Percentiles rank a stretch among this genome's conserved stretches.
phyloP scores from a whole-genome alignment of 331 rosid species.

The Malus hybrid region DNA sequence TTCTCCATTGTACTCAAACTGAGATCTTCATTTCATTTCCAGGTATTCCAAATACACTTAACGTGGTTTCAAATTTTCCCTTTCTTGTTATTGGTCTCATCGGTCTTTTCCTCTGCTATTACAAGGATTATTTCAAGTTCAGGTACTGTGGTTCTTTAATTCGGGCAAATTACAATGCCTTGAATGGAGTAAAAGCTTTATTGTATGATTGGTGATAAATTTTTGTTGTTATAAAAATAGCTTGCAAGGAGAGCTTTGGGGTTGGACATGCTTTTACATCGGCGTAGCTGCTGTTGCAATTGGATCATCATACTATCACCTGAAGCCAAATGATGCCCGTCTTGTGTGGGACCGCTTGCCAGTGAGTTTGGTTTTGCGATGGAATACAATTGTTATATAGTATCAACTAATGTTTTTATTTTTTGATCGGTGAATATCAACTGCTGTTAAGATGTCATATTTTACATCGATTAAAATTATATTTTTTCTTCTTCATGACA shows the following conservation, averaged over 20 bases:
- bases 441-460: not conserved
- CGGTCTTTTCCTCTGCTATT: slow-evolving; percentile 63
- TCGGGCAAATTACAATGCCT: not conserved
- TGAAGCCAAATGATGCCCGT: slow-evolving; percentile 69
- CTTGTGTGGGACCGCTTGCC: slow-evolving; percentile 97
- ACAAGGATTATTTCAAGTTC: slow-evolving; percentile 55
- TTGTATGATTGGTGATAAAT: slow-evolving; percentile 3
- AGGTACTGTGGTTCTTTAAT: slow-evolving; percentile 36
- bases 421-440: not conserved
- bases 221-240: slow-evolving; percentile 21
- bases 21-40: slow-evolving; percentile 14
- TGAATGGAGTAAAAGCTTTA: not conserved
- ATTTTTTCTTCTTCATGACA: not conserved
- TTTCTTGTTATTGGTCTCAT: slow-evolving; percentile 67
- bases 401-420: not conserved
- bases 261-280: slow-evolving; percentile 80
- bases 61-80: slow-evolving; percentile 90
- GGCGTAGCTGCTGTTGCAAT: slow-evolving; percentile 88
- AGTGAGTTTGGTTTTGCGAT: slow-evolving; percentile 44
- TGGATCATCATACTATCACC: slow-evolving; percentile 92
- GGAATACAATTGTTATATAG: not conserved
- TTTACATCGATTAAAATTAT: slow-evolving; percentile 3
- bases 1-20: not conserved
- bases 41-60: slow-evolving; percentile 87
- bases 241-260: slow-evolving; percentile 88